Percentiles rank a stretch among this genome's conserved stretches.
Evolutionary conservation across 129 eudicot species (phyloP).

Genomic region (Centella asiatica): DNA sequence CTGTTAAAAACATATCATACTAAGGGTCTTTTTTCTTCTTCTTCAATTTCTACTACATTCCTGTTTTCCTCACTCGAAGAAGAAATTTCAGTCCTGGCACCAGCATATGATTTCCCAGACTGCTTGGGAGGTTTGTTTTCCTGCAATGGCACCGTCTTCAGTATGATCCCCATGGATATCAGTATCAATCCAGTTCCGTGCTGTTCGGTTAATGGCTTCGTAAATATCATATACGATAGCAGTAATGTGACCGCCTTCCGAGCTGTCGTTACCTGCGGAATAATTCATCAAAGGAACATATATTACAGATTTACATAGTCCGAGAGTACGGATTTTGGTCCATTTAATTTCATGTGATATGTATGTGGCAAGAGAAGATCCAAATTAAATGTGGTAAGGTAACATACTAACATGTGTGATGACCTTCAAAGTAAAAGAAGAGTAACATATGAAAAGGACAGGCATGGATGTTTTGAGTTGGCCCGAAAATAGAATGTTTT

Average conservation of each 20-base stretch:
- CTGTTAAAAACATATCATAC: too few relatives aligned
- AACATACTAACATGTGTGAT: too few relatives aligned
- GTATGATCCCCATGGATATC: constrained; percentile 62
- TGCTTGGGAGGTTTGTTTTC: constrained; percentile 30
- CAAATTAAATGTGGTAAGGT: too few relatives aligned
- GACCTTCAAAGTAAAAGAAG: too few relatives aligned
- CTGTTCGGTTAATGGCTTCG: constrained; percentile 70
- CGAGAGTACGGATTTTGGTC: too few relatives aligned
- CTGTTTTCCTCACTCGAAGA: constrained; percentile 18
- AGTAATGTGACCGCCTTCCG: constrained; percentile 76
- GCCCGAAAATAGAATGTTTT: too few relatives aligned
- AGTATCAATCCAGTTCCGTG: constrained; percentile 62
- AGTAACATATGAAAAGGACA: too few relatives aligned
- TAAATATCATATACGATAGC: constrained; percentile 69
- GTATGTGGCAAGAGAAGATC: too few relatives aligned
- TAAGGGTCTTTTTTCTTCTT: constrained; percentile 42
- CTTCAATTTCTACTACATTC: constrained; percentile 16
- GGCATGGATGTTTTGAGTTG: too few relatives aligned
- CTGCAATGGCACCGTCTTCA: constrained; percentile 46
- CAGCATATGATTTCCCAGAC: constrained; percentile 6
- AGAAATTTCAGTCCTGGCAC: constrained; percentile 10
- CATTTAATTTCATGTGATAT: too few relatives aligned
- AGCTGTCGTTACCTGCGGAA: constrained; percentile 70
- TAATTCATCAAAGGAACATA: too few relatives aligned
- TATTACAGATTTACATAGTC: too few relatives aligned